Evolutionary conservation across 768 basidiomycete genomes (phyloP).

Genomic region (Suillus fuscotomentosus): DNA sequence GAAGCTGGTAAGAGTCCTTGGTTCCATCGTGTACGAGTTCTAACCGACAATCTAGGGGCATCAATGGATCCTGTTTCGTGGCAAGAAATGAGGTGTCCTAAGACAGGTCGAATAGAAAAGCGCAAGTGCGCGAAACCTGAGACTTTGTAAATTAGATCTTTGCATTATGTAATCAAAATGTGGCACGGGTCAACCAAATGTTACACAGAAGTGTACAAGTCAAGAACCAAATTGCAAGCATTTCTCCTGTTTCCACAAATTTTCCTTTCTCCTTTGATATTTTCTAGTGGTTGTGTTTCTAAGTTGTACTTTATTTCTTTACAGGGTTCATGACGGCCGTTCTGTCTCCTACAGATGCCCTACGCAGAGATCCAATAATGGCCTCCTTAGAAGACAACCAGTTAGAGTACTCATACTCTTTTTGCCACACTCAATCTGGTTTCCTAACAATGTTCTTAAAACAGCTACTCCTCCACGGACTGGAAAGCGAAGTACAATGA

Average conservation of each 20-base stretch:
- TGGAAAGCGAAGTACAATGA: constrained; percentile 83
- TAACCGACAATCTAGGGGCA: constrained; percentile 45
- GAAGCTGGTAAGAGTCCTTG: constrained; percentile 61
- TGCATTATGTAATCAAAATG: constrained; percentile 7
- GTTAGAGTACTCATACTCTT: constrained; percentile 44
- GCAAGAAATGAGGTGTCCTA: constrained; percentile 89
- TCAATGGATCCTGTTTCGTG: constrained; percentile 86
- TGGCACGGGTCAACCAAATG: constrained; percentile 3
- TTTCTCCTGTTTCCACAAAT: constrained; percentile 14
- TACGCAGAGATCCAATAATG: constrained; percentile 60
- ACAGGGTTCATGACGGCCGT: constrained; percentile 56
- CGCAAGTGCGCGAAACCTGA: constrained; percentile 89
- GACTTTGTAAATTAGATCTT: constrained; percentile 38
- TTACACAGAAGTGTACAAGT: neutral
- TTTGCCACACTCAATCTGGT: constrained; percentile 14
- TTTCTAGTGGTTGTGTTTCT: constrained; percentile 15
- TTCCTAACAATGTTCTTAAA: constrained; percentile 18
- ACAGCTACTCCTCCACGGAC: constrained; percentile 60
- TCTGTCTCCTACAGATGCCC: constrained; percentile 55
- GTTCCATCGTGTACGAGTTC: neutral
- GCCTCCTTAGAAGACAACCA: constrained; percentile 62
- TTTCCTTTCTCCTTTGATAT: constrained; percentile 8
- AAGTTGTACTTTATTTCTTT: constrained; percentile 22
- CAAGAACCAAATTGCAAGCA: neutral
- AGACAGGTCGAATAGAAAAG: constrained; percentile 75